These are phyloP conservation scores for Phytophthora pseudosyringae DNA, from an alignment of 352 stramenopile species.

Conservation along the genomic window DNA sequence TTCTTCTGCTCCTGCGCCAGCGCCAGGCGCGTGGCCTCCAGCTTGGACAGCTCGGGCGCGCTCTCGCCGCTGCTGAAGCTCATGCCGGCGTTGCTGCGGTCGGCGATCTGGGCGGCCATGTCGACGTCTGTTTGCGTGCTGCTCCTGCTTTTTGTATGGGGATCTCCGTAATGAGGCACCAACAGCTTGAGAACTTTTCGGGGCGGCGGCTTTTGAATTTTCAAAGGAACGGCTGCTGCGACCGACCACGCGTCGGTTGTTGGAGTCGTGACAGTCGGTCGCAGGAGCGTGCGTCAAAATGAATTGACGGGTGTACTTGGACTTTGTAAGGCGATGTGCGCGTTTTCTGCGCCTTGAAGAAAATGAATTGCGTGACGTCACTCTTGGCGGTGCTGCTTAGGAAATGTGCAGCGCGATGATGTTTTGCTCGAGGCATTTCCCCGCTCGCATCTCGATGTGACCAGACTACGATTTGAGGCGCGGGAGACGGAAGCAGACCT, in stretches of 20 bases:
- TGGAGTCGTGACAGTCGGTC: too few relatives aligned
- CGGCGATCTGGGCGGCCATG: conserved; percentile 71
- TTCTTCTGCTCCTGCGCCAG: conserved; percentile 72
- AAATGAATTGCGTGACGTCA: conserved; percentile 44
- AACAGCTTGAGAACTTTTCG: too few relatives aligned
- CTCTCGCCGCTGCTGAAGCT: conserved; percentile 48
- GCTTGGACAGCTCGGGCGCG: conserved; percentile 68
- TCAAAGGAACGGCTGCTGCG: too few relatives aligned
- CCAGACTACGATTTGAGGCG: conserved; percentile 16
- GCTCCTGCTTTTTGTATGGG: conserved; percentile 28
- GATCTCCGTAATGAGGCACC: conserved; percentile 24
- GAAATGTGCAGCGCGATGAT: neutral
- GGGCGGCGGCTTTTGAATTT: too few relatives aligned
- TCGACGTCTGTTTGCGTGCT: conserved; percentile 3
- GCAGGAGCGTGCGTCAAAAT: conserved; percentile 15
- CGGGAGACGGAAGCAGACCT: conserved; percentile 7
- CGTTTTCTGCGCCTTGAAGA: conserved; percentile 28
- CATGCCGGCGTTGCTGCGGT: conserved; percentile 40
- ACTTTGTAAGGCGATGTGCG: conserved; percentile 12
- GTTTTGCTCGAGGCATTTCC: neutral
- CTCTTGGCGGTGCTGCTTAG: conserved; percentile 9
- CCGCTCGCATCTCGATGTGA: conserved; percentile 17
- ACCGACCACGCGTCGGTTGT: too few relatives aligned
- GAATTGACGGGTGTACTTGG: conserved; percentile 29
- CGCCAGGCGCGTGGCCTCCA: conserved; percentile 67